Percentiles rank a stretch among this genome's conserved stretches.
These are phyloP conservation scores for Neonectria ditissima DNA, from an alignment of 2,329 filamentous ascomycete species.

Conservation along the genomic window DNA sequence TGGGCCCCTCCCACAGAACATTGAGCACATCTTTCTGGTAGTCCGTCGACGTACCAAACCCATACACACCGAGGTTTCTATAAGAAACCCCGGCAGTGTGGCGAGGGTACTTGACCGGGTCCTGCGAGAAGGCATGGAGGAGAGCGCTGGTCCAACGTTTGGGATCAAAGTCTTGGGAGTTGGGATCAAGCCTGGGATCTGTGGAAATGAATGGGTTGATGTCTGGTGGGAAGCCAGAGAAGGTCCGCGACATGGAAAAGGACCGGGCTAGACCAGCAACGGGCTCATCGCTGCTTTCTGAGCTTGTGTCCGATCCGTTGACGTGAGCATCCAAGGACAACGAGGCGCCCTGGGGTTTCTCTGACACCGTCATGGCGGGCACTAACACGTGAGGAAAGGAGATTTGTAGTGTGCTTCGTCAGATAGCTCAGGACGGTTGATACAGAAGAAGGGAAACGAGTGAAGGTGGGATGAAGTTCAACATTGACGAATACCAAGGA, in stretches of 20 bases:
- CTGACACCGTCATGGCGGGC: constrained; percentile 6
- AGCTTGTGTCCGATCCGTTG: constrained; percentile 17
- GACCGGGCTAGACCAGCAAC: constrained; percentile 29
- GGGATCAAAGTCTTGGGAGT: constrained; percentile 24
- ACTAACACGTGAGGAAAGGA: background rate
- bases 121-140: constrained; percentile 35
- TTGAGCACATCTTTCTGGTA: constrained; percentile 32
- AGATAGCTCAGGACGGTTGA: background rate
- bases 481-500: background rate
- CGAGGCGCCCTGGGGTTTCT: constrained; percentile 2
- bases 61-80: constrained; percentile 28
- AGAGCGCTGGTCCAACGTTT: constrained; percentile 26
- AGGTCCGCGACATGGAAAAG: constrained; percentile 31
- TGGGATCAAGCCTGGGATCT: constrained; percentile 30
- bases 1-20: constrained; percentile 22
- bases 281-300: constrained; percentile 18
- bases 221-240: constrained; percentile 20
- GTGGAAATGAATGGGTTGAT: constrained; percentile 26
- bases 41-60: constrained; percentile 26
- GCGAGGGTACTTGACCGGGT: constrained; percentile 31
- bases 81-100: constrained; percentile 31
- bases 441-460: background rate
- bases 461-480: background rate
- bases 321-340: background rate
- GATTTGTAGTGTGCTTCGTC: too few species aligned